phyloP scores from a whole-genome alignment of 306 rosid species.

The Abrus precatorius region DNA sequence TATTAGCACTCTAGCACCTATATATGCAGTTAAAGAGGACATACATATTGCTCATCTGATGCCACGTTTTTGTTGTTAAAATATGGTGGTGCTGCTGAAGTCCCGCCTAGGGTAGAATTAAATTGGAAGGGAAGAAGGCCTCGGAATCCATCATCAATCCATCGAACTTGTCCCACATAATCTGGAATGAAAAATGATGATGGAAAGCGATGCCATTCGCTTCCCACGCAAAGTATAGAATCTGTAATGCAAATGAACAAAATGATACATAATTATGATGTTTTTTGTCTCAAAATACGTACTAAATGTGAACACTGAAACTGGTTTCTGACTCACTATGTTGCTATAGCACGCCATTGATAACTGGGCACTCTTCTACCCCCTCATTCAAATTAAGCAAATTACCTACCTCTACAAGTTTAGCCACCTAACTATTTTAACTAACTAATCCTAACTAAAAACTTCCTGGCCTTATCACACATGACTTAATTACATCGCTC shows the following conservation, averaged over 20 bases:
- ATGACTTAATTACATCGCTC: slow-evolving; percentile 5
- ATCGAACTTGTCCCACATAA: slow-evolving; percentile 78
- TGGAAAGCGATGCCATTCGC: slow-evolving; percentile 97
- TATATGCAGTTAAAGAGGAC: slow-evolving; percentile 15
- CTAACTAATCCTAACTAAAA: neutral
- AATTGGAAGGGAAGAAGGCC: slow-evolving; percentile 96
- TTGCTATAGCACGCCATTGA: too few relatives aligned
- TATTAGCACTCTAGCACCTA: neutral
- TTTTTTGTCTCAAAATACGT: slow-evolving; percentile 3
- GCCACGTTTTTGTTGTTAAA: slow-evolving; percentile 89
- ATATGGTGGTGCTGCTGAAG: slow-evolving; percentile 89
- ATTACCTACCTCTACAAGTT: slow-evolving; percentile 2
- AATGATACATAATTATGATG: neutral
- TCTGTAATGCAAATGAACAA: slow-evolving; percentile 56
- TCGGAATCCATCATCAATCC: slow-evolving; percentile 95
- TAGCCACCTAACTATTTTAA: neutral
- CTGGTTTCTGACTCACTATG: neutral
- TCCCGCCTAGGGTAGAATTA: slow-evolving; percentile 92
- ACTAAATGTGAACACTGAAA: neutral
- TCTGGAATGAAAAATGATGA: slow-evolving; percentile 91
- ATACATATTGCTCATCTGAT: slow-evolving; percentile 81
- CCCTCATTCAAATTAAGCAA: neutral
- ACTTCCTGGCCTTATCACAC: neutral
- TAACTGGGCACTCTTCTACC: neutral
- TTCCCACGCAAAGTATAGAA: slow-evolving; percentile 89